phyloP scores from a whole-genome alignment of 2,329 filamentous ascomycete genomes.

The Aaosphaeria arxii region DNA sequence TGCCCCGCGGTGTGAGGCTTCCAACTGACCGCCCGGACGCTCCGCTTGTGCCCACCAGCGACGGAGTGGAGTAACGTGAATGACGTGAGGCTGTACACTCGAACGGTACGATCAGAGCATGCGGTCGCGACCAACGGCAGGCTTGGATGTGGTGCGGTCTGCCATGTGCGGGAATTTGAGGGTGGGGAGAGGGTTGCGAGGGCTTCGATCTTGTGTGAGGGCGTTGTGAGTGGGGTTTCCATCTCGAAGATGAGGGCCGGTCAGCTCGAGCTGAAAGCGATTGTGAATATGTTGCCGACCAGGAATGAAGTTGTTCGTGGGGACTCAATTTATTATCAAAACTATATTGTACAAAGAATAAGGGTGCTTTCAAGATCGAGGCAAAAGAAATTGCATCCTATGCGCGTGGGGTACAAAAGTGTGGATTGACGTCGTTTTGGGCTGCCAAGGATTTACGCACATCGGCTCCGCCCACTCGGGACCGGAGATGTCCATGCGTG shows the following conservation, averaged over 20 bases:
- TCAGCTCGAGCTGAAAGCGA: not conserved
- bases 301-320: not conserved
- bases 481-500: too few species aligned
- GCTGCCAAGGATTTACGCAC: too few species aligned
- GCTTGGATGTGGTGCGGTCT: conserved; percentile 77
- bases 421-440: too few species aligned
- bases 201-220: conserved; percentile 29
- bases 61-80: conserved; percentile 77
- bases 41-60: conserved; percentile 84
- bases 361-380: too few species aligned
- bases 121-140: conserved; percentile 87
- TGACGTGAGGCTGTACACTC: conserved; percentile 81
- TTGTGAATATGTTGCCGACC: not conserved
- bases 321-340: not conserved
- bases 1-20: conserved; percentile 63
- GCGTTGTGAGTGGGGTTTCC: conserved; percentile 1
- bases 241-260: not conserved
- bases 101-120: conserved; percentile 80
- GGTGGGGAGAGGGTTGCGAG: conserved; percentile 55
- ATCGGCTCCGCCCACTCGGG: too few species aligned
- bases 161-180: conserved; percentile 70
- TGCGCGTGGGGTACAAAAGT: too few species aligned
- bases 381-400: too few species aligned
- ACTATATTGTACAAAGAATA: too few species aligned
- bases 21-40: conserved; percentile 83